Percentiles rank a stretch among this genome's conserved stretches.
Conservation (phyloP, 2,329 filamentous ascomycete species). For the Chaetothyriales sp. region DNA sequence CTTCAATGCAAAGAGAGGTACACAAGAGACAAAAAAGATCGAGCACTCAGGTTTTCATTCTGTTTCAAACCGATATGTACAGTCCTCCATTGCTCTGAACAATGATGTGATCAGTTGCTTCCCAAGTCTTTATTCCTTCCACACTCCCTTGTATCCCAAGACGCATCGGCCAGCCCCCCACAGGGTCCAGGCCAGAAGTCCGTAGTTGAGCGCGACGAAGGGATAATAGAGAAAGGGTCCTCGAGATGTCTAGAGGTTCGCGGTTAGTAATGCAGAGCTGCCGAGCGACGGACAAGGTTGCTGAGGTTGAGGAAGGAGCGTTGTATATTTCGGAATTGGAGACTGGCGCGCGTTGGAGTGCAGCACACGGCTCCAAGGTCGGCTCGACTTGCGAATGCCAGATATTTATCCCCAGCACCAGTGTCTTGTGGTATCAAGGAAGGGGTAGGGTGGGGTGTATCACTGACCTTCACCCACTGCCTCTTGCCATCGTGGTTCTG, state of each 20-base stretch:
- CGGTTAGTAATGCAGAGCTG: not conserved
- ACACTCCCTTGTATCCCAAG: not conserved
- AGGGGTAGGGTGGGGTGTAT: not conserved
- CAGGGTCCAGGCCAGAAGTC: constrained; percentile 17
- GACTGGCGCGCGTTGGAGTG: not conserved
- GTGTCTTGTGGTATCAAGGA: not conserved
- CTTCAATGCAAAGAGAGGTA: not conserved
- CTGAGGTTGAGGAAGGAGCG: not conserved
- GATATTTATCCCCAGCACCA: not conserved
- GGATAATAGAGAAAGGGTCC: constrained; percentile 45
- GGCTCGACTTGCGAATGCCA: not conserved
- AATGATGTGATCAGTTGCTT: not conserved
- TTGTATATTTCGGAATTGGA: not conserved
- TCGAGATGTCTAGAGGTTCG: constrained; percentile 32
- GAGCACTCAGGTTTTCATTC: not conserved
- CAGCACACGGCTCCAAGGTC: not conserved
- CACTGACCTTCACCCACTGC: constrained; percentile 53
- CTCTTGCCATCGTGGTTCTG: constrained; percentile 51
- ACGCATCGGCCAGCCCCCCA: constrained; percentile 30
- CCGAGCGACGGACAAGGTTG: not conserved
- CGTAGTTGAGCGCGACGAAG: constrained; percentile 41
- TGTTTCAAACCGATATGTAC: not conserved
- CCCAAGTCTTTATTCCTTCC: not conserved
- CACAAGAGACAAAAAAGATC: not conserved
- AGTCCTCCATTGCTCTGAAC: not conserved